Evolutionary conservation across 768 basidiomycete genomes (phyloP).

Genomic region (Boletus barrowsii): DNA sequence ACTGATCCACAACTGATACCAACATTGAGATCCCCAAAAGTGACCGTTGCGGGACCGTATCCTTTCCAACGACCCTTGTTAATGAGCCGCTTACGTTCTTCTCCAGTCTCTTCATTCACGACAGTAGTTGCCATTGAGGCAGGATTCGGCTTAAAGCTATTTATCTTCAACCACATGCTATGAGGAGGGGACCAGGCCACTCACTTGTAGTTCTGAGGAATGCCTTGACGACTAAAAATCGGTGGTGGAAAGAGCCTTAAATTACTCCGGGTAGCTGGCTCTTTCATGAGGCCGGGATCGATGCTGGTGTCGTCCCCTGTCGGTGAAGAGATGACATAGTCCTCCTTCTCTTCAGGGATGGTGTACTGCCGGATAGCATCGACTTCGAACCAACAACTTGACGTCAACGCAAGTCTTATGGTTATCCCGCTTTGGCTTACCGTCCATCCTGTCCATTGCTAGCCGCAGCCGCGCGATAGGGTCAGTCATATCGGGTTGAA

Average conservation of each 20-base stretch:
- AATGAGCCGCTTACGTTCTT: slow-evolving; percentile 79
- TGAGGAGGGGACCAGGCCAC: slow-evolving; percentile 11
- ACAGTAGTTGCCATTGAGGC: slow-evolving; percentile 67
- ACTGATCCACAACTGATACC: neutral
- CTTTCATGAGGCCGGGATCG: slow-evolving; percentile 43
- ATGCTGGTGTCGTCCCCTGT: slow-evolving; percentile 40
- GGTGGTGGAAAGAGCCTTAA: slow-evolving; percentile 85
- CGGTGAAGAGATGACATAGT: slow-evolving; percentile 43
- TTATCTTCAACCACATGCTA: neutral
- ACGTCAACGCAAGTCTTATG: neutral
- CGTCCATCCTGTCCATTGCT: slow-evolving; percentile 79
- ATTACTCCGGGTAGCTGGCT: slow-evolving; percentile 43
- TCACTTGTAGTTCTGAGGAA: slow-evolving; percentile 82
- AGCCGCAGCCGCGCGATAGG: slow-evolving; percentile 64
- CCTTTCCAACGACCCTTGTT: slow-evolving; percentile 87
- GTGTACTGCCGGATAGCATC: slow-evolving; percentile 67
- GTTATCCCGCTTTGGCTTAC: slow-evolving; percentile 40
- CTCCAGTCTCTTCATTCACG: slow-evolving; percentile 72
- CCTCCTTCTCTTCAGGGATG: slow-evolving; percentile 66
- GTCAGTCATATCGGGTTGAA: slow-evolving; percentile 70
- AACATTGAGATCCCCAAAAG: slow-evolving; percentile 58
- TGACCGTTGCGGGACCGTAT: slow-evolving; percentile 68
- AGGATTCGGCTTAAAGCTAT: slow-evolving; percentile 74
- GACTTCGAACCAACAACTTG: slow-evolving; percentile 43
- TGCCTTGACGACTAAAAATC: slow-evolving; percentile 76